Evolutionary conservation across 371 early-diverging fungal genomes (phyloP).

Genomic region (Choanephora cucurbitarum): DNA sequence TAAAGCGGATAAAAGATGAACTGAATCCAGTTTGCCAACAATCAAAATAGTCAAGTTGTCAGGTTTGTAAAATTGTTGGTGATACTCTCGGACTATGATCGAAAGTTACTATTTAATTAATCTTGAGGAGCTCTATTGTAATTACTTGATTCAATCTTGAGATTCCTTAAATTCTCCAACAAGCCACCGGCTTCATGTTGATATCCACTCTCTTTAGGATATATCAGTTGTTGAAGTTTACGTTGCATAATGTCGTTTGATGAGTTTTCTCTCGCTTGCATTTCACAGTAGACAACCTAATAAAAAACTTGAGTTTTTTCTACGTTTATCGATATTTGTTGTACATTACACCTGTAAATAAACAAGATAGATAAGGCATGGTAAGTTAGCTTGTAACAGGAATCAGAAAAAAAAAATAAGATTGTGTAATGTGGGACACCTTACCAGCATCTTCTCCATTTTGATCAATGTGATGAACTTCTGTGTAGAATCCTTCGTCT

Average conservation of each 20-base stretch:
- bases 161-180: constrained; percentile 39
- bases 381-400: neutral
- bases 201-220: constrained; percentile 55
- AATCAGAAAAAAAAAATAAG: neutral
- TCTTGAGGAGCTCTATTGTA: too few relatives aligned
- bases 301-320: neutral
- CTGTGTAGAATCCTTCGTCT: constrained; percentile 56
- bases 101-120: too few relatives aligned
- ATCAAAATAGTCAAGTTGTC: constrained; percentile 58
- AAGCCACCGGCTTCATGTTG: constrained; percentile 57
- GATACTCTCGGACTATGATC: constrained; percentile 43
- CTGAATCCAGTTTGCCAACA: constrained; percentile 47
- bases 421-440: constrained; percentile 15
- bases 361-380: constrained; percentile 6
- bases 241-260: constrained; percentile 18
- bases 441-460: constrained; percentile 42
- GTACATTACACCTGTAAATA: constrained; percentile 20
- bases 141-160: constrained; percentile 47
- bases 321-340: neutral
- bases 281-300: constrained; percentile 39
- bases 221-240: constrained; percentile 49
- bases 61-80: constrained; percentile 55
- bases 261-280: constrained; percentile 35
- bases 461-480: constrained; percentile 45
- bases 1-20: constrained; percentile 40